Evolutionary conservation across 331 rosid genomes (phyloP).

Genomic region (Telfairia occidentalis): DNA sequence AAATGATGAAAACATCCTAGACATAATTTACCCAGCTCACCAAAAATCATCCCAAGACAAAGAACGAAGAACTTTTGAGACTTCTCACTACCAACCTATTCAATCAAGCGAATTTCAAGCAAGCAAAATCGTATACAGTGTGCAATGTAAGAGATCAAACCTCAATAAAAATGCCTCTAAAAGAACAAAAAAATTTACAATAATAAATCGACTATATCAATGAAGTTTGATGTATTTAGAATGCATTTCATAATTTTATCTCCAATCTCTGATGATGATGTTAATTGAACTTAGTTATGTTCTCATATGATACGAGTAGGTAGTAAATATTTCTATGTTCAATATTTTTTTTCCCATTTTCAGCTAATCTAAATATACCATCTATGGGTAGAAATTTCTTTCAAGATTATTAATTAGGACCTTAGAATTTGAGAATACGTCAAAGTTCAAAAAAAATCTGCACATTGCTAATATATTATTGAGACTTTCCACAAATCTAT

Average conservation of each 20-base stretch:
- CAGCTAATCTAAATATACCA: background rate
- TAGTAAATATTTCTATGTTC: background rate
- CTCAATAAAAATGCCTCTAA: background rate
- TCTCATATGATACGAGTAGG: background rate
- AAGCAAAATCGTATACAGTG: background rate
- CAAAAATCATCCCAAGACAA: background rate
- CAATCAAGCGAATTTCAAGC: background rate
- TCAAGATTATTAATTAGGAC: background rate
- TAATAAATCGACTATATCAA: background rate
- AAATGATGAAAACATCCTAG: background rate
- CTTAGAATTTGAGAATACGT: background rate
- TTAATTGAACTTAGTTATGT: background rate
- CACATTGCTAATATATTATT: background rate
- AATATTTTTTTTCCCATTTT: background rate
- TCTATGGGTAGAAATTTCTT: background rate
- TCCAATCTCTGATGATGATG: background rate
- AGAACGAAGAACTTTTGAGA: background rate
- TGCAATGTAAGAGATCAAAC: background rate
- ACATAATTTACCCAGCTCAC: background rate
- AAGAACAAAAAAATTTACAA: no score
- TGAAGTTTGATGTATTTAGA: background rate
- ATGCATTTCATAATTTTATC: background rate
- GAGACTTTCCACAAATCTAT: background rate
- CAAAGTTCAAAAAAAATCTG: background rate
- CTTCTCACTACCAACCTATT: background rate